These are phyloP conservation scores for Colletotrichum echinochloae DNA, from an alignment of 2,329 filamentous ascomycete genomes.

Conservation along the genomic window DNA sequence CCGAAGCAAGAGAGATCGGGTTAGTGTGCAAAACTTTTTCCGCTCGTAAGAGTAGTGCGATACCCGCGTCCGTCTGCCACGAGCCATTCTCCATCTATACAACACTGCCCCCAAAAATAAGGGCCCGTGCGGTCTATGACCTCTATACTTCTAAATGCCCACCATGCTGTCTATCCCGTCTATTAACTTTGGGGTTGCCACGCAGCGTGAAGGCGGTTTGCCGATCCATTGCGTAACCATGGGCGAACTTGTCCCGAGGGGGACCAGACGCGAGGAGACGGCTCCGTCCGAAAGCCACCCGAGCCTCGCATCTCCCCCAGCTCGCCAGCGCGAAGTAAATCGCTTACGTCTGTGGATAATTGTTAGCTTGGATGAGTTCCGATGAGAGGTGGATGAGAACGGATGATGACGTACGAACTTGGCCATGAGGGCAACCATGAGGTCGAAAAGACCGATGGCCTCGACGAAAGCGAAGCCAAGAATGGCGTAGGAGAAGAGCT, in stretches of 20 bases:
- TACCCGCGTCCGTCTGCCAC: conserved; percentile 24
- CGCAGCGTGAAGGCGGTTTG: conserved; percentile 23
- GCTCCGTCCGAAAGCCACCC: conserved; percentile 32
- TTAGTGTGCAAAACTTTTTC: conserved; percentile 34
- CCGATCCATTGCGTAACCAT: conserved; percentile 27
- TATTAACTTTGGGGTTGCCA: conserved; percentile 35
- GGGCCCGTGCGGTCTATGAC: conserved; percentile 39
- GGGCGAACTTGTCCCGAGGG: conserved; percentile 37
- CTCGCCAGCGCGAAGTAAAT: conserved; percentile 39
- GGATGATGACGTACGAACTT: conserved; percentile 75
- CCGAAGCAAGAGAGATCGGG: conserved; percentile 18
- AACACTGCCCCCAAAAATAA: conserved; percentile 33
- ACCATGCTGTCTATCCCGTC: conserved; percentile 40
- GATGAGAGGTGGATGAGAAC: background rate
- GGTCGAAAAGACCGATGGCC: conserved; percentile 89
- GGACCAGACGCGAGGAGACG: background rate
- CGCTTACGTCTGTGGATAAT: conserved; percentile 36
- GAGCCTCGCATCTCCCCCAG: conserved; percentile 28
- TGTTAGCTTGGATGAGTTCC: conserved; percentile 9
- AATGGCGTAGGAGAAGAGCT: conserved; percentile 97
- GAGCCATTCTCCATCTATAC: conserved; percentile 39
- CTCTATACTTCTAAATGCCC: conserved; percentile 39
- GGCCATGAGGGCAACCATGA: conserved; percentile 94
- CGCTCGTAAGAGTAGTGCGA: conserved; percentile 33
- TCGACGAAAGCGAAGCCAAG: conserved; percentile 95